phyloP scores from a whole-genome alignment of 1,284 basidiomycete species.

The Ustilago vetiveriae region DNA sequence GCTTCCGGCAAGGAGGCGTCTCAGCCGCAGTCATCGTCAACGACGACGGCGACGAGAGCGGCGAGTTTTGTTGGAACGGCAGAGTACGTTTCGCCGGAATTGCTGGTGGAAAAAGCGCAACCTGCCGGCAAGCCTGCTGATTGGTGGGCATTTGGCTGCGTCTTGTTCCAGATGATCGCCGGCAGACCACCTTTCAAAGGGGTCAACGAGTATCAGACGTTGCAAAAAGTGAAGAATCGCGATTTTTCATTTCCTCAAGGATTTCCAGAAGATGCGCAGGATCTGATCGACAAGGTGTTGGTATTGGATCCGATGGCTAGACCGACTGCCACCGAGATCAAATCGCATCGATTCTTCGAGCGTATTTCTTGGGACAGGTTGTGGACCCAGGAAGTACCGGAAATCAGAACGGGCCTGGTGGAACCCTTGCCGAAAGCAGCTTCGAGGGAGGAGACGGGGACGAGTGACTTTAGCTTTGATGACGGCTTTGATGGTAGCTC shows the following conservation, averaged over 20 bases:
- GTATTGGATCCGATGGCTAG: constrained; percentile 61
- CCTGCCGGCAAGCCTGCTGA: constrained; percentile 69
- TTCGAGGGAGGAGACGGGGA: neutral
- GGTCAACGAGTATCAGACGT: constrained; percentile 72
- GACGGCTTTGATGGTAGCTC: constrained; percentile 41
- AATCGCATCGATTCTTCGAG: constrained; percentile 51
- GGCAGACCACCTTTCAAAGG: constrained; percentile 72
- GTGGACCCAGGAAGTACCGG: constrained; percentile 41
- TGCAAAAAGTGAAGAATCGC: constrained; percentile 72
- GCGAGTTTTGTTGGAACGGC: constrained; percentile 95
- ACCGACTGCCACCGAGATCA: constrained; percentile 36
- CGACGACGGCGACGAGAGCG: constrained; percentile 68
- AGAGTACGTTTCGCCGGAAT: constrained; percentile 93
- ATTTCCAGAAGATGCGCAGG: constrained; percentile 69
- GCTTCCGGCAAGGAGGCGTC: neutral
- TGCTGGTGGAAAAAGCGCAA: constrained; percentile 75
- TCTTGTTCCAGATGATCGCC: constrained; percentile 71
- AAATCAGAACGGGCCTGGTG: constrained; percentile 46
- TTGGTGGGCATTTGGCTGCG: constrained; percentile 73
- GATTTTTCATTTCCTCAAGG: constrained; percentile 70
- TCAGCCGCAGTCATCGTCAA: too few relatives aligned
- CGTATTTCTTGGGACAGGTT: constrained; percentile 44
- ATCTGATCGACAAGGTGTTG: constrained; percentile 69
- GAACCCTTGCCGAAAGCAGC: constrained; percentile 19
- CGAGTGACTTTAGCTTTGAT: constrained; percentile 48